Evolutionary conservation across 2,329 filamentous ascomycete species (phyloP), one percentile per base, ranked within the genome.

Genomic region (Hypomyces perniciosus): DNA sequence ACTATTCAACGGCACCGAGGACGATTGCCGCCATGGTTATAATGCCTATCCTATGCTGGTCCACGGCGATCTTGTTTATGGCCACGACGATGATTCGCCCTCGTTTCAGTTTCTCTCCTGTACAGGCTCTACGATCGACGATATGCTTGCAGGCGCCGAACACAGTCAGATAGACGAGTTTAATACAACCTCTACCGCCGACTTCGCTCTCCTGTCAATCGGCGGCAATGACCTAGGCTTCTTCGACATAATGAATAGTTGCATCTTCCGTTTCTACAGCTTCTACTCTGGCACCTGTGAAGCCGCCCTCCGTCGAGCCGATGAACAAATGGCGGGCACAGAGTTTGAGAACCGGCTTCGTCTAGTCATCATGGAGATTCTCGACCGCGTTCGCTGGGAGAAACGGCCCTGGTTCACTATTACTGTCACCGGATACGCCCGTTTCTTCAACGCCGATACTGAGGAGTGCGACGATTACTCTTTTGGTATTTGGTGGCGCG

Each of bases 141-240:
- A 76, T 46, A 57, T 76, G 37, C 59, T 76, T 31, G 59, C 64
- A 1, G 66, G 65, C 48, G 59, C 65, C 31, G 59, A 62, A 12
- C 54, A 56, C 28, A 71, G 70, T 54, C 74, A 76, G 61, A 63
- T 76, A 48, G 72, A 73, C 53, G 53, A 54, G 10, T 65, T 75
- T 58, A 69, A 73, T 58, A 60, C 60, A 4, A 66, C 68, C 7
- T 54, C 60, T 1, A 67, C 66, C 2, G 58, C 62, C 26, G 70
- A 73, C 57, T 74, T 76, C 53, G 72, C 72, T 3, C 66, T 74
- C 1, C 62, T 76, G 5, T 75, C 72, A n/a, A 65, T 76, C 31
- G 73, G 72, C 43, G 73, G 73, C 12, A 76, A 76, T 59, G 74
- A 76, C 55, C 65, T 76, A 7, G 73, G 72, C 54, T 76, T 76